Evolutionary conservation across 1,284 basidiomycete species (phyloP).

Genomic region (Crucibulum parvulum): DNA sequence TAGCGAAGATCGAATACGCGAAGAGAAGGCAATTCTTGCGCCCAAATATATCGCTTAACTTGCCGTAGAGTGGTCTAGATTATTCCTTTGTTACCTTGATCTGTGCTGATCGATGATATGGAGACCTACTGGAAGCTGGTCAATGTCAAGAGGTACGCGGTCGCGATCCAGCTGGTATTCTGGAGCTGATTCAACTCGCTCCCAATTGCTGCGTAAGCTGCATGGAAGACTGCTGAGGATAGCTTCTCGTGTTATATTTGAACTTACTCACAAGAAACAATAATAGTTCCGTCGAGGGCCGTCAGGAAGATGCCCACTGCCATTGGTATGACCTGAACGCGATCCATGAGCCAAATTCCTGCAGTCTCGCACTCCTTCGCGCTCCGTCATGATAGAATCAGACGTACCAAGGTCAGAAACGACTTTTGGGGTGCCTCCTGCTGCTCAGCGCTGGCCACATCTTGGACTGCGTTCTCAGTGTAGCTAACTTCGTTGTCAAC

Average conservation of each 20-base stretch:
- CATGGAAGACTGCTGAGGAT: not conserved
- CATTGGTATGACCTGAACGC: conserved; percentile 57
- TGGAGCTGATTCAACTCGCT: conserved; percentile 68
- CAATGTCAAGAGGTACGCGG: conserved; percentile 65
- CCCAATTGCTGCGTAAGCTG: conserved; percentile 67
- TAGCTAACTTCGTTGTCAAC: too few species aligned
- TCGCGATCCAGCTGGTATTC: conserved; percentile 72
- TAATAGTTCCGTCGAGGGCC: conserved; percentile 67
- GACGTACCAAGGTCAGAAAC: too few species aligned
- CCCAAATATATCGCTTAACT: conserved; percentile 72
- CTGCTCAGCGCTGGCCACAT: too few species aligned
- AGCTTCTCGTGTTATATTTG: not conserved
- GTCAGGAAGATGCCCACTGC: conserved; percentile 63
- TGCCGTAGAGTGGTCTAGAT: conserved; percentile 61
- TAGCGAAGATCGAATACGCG: conserved; percentile 59
- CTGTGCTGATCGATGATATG: not conserved
- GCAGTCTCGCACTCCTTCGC: too few species aligned
- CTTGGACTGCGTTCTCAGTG: too few species aligned
- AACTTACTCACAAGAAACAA: conserved; percentile 52
- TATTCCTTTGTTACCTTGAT: not conserved
- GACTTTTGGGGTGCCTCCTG: too few species aligned
- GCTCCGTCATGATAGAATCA: too few species aligned
- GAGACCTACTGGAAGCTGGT: conserved; percentile 66
- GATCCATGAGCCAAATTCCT: too few species aligned
- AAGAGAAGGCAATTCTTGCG: conserved; percentile 63